These are phyloP conservation scores for Plectranthus barbatus DNA, from an alignment of 257 asterid species.

Conservation along the genomic window DNA sequence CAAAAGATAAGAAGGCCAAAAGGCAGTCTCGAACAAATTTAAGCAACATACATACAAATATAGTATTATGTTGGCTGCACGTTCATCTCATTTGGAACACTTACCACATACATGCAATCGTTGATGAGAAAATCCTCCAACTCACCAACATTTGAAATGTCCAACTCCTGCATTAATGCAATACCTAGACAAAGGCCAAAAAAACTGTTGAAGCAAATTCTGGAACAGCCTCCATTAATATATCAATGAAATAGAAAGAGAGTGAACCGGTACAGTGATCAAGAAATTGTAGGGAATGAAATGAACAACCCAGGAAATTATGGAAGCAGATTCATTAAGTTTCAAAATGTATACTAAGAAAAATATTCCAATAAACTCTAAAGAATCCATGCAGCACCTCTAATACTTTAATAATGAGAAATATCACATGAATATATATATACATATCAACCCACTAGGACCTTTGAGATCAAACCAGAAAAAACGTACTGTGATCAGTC, in stretches of 20 bases:
- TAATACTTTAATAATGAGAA: background rate
- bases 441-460: background rate
- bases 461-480: slow-evolving; percentile 6
- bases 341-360: background rate
- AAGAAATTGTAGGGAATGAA: background rate
- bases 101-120: slow-evolving; percentile 91
- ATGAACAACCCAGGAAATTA: background rate
- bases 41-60: background rate
- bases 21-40: background rate
- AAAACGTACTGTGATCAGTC: background rate
- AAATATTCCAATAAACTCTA: background rate
- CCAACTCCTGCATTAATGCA: slow-evolving; percentile 77
- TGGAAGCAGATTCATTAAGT: background rate
- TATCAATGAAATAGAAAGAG: background rate
- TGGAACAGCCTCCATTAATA: background rate
- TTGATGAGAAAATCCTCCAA: slow-evolving; percentile 90
- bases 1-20: background rate
- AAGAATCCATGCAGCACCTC: background rate
- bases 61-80: background rate
- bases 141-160: slow-evolving; percentile 80
- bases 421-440: background rate
- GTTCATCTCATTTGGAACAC: slow-evolving; percentile 10
- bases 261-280: background rate
- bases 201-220: background rate
- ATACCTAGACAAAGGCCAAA: slow-evolving; percentile 39